These are phyloP conservation scores for Trichoderma gamsii DNA, from an alignment of 495 filamentous ascomycete genomes.

Conservation along the genomic window DNA sequence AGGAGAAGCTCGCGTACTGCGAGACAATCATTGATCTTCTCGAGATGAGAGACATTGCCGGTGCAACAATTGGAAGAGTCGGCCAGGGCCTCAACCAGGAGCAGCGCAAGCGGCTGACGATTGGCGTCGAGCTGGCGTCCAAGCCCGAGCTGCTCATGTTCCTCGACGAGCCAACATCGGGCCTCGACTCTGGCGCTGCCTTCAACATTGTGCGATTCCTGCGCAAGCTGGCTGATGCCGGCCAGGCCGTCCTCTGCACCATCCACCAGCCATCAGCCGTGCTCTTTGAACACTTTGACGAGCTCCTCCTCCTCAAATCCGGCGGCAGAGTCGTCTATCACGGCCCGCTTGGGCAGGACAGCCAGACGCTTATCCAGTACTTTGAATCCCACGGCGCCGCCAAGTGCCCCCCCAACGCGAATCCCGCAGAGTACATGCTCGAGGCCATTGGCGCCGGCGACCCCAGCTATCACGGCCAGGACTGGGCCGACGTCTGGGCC, in stretches of 20 bases:
- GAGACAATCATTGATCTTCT: slow-evolving; percentile 69
- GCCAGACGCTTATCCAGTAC: slow-evolving; percentile 47
- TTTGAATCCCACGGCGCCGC: slow-evolving; percentile 51
- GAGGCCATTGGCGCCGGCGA: slow-evolving; percentile 66
- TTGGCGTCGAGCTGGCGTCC: slow-evolving; percentile 67
- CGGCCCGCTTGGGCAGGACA: slow-evolving; percentile 55
- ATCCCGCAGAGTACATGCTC: slow-evolving; percentile 67
- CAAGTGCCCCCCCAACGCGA: slow-evolving; percentile 64
- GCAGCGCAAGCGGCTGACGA: slow-evolving; percentile 68
- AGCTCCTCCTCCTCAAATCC: slow-evolving; percentile 61
- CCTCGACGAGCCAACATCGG: slow-evolving; percentile 71
- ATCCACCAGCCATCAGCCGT: slow-evolving; percentile 71
- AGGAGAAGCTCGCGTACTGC: slow-evolving; percentile 54
- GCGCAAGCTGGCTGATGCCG: slow-evolving; percentile 57
- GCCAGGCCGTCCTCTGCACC: slow-evolving; percentile 65
- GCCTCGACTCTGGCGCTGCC: slow-evolving; percentile 66
- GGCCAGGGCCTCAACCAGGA: slow-evolving; percentile 63
- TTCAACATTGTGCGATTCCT: slow-evolving; percentile 64
- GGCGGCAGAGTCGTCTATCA: slow-evolving; percentile 59
- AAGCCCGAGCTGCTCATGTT: slow-evolving; percentile 74
- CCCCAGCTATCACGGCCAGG: slow-evolving; percentile 54
- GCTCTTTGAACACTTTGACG: slow-evolving; percentile 69
- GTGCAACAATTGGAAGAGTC: slow-evolving; percentile 62
- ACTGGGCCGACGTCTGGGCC: slow-evolving; percentile 76
- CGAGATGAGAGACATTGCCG: slow-evolving; percentile 64